Conservation (phyloP, 2,329 filamentous ascomycete genomes). For the Penicillium fuscoglaucum region DNA sequence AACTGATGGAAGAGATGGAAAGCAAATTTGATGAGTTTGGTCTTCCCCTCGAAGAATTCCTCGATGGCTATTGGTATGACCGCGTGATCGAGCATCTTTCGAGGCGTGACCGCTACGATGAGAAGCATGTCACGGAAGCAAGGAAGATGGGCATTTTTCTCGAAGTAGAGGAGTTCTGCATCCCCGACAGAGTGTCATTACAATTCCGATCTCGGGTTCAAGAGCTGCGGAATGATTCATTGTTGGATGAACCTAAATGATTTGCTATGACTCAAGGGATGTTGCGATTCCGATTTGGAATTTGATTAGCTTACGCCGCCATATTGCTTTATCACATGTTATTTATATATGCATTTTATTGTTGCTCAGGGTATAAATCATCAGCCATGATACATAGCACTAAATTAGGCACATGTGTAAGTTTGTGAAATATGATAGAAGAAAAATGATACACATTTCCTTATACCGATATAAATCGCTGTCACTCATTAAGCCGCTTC, state of each 20-base stretch:
- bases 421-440: neutral
- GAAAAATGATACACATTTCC: neutral
- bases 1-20: slow-evolving; percentile 2
- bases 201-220: neutral
- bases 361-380: too few species aligned
- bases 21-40: neutral
- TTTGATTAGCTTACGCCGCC: neutral
- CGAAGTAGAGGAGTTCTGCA: neutral
- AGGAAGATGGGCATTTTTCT: neutral
- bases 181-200: neutral
- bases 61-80: slow-evolving; percentile 7
- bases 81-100: slow-evolving; percentile 5
- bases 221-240: neutral
- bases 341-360: too few species aligned
- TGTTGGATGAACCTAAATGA: neutral
- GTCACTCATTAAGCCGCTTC: neutral
- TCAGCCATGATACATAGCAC: too few species aligned
- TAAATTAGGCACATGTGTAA: neutral
- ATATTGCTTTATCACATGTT: too few species aligned
- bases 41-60: slow-evolving; percentile 11
- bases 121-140: slow-evolving; percentile 1
- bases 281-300: neutral
- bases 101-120: slow-evolving; percentile 7
- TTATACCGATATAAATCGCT: neutral
- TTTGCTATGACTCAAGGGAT: neutral